Evolutionary conservation across 106 monocot genomes (phyloP).

Genomic region (Allium fistulosum): DNA sequence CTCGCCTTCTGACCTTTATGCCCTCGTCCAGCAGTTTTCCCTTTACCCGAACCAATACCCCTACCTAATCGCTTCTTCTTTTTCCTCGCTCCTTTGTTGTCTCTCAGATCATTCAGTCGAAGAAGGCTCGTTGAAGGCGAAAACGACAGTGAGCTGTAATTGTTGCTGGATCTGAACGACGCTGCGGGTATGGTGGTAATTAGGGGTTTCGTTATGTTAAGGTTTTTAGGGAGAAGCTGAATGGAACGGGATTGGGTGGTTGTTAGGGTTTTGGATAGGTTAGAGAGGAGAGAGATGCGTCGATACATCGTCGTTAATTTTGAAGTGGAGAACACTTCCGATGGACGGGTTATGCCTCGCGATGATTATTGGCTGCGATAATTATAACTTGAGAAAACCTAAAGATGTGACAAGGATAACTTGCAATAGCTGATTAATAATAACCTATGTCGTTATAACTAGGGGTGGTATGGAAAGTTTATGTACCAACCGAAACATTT

Average conservation of each 20-base stretch:
- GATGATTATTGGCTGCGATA: too few species aligned
- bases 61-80: slow-evolving; percentile 87
- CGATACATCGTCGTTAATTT: slow-evolving; percentile 10
- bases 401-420: too few species aligned
- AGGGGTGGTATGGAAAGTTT: too few species aligned
- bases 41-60: slow-evolving; percentile 91
- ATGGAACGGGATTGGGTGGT: not conserved
- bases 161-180: not conserved
- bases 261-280: not conserved
- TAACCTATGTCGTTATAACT: too few species aligned
- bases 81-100: slow-evolving; percentile 59
- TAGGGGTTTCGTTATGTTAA: not conserved
- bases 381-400: too few species aligned
- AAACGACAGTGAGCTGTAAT: not conserved
- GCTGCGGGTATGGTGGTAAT: not conserved
- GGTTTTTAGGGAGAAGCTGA: slow-evolving; percentile 1
- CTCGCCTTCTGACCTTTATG: slow-evolving; percentile 96
- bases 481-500: too few species aligned
- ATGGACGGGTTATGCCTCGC: too few species aligned
- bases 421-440: too few species aligned
- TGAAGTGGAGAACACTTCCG: not conserved
- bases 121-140: slow-evolving; percentile 27
- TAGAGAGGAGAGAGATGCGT: slow-evolving; percentile 17
- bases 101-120: slow-evolving; percentile 76
- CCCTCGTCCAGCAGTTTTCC: slow-evolving; percentile 86